Conservation (phyloP, 2,329 filamentous ascomycete genomes). For the Ramichloridium luteum region DNA sequence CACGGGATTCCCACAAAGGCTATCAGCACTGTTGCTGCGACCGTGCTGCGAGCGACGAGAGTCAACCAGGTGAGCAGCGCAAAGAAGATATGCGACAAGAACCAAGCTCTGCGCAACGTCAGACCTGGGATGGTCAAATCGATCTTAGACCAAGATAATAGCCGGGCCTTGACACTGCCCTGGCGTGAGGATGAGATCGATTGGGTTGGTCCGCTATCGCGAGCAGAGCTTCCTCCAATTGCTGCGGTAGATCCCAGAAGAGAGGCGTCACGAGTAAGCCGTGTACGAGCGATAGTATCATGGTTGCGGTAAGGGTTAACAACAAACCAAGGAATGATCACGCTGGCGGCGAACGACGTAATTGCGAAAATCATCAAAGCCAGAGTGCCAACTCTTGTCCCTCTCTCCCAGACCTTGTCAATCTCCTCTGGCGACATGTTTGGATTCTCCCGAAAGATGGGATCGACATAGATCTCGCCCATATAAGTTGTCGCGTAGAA, state of each 20-base stretch:
- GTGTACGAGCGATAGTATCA: conserved; percentile 22
- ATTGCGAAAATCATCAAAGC: conserved; percentile 81
- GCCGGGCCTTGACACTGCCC: conserved; percentile 5
- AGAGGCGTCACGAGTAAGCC: conserved; percentile 22
- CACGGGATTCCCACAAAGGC: conserved; percentile 79
- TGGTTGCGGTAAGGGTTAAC: conserved; percentile 57
- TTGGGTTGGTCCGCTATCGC: background rate
- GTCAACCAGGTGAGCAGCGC: conserved; percentile 70
- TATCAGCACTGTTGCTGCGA: conserved; percentile 63
- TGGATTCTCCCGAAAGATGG: conserved; percentile 63
- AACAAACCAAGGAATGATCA: conserved; percentile 75
- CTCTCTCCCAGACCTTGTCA: conserved; percentile 67
- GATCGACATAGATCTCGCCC: conserved; percentile 82
- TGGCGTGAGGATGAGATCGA: too few species aligned
- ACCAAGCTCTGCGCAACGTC: conserved; percentile 79
- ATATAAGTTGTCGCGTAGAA: conserved; percentile 89
- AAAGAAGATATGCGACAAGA: conserved; percentile 75
- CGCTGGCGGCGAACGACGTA: conserved; percentile 68
- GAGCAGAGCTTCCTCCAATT: conserved; percentile 4
- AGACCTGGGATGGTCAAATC: conserved; percentile 62
- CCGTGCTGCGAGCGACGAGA: conserved; percentile 60
- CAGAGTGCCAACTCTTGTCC: conserved; percentile 77
- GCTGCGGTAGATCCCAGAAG: conserved; percentile 22
- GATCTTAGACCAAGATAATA: conserved; percentile 15
- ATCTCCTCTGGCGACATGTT: conserved; percentile 65